Conservation (phyloP, 2,329 filamentous ascomycete genomes). For the Cryphonectria carpinicola region DNA sequence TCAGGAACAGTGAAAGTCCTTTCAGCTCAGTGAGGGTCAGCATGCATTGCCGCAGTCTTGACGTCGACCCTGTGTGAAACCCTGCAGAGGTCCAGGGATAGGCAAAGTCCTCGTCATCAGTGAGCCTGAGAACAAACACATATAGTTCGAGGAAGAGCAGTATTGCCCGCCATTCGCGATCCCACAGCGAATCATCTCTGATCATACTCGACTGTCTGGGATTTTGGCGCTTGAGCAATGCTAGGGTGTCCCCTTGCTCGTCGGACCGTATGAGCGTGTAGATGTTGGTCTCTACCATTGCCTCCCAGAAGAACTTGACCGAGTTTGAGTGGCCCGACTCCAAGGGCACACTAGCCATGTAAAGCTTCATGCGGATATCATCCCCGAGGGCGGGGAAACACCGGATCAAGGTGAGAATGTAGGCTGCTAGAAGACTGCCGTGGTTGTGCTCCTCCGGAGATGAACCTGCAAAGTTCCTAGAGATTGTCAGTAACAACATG, state of each 20-base stretch:
- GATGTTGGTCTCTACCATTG: constrained; percentile 50
- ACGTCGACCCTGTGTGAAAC: constrained; percentile 46
- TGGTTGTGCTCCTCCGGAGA: constrained; percentile 52
- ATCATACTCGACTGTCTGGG: constrained; percentile 25
- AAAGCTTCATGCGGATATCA: constrained; percentile 93
- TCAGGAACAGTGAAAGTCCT: constrained; percentile 79
- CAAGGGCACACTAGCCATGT: constrained; percentile 69
- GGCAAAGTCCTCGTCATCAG: constrained; percentile 96
- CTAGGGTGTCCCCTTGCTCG: constrained; percentile 35
- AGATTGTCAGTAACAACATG: constrained; percentile 1
- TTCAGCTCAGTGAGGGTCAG: constrained; percentile 74
- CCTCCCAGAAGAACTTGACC: constrained; percentile 84
- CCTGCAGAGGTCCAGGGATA: constrained; percentile 53
- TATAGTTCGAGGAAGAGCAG: constrained; percentile 93
- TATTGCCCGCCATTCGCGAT: constrained; percentile 84
- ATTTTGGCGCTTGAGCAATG: constrained; percentile 35
- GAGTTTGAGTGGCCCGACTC: constrained; percentile 58
- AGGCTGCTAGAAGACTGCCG: constrained; percentile 78
- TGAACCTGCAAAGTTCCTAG: constrained; percentile 37
- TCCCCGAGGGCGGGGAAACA: constrained; percentile 83
- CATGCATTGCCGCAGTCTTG: constrained; percentile 64
- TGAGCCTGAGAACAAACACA: constrained; percentile 87
- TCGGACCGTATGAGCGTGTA: constrained; percentile 40
- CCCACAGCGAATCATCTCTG: constrained; percentile 41
- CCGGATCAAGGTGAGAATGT: constrained; percentile 81